Evolutionary conservation across 805 yeast species (phyloP), one percentile per base, ranked within the genome.

Genomic region (Metschnikowia anglica): DNA sequence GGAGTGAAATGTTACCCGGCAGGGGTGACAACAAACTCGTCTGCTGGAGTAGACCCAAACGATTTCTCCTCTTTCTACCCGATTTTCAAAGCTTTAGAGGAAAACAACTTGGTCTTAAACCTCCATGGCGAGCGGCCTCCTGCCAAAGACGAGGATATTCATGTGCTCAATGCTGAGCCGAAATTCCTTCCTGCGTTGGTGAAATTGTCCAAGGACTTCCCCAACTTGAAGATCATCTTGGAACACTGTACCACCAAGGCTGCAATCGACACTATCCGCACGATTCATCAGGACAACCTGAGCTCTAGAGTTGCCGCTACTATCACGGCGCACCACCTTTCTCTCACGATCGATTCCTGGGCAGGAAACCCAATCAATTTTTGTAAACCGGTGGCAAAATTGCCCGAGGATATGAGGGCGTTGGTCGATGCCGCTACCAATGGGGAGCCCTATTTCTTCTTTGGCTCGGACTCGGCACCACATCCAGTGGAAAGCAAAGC

Each of bases 1-100:
- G 99, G 99, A 43, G 88, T 93, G 53, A 93, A 93, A 64, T 89
- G 96, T 62, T 93, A 93, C 63, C 99, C 99, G 31, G 97, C 98
- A 2, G 99, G 99, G 34, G 99, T 93, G 24, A 93, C 99, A n/a
- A 93, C 99, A 29, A 93, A 93, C 68, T 88, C 97, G 8, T 65
- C 77, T 37, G 86, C 83, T 3, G 99, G 99, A 38, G 97, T 93
- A 18, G 93, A 86, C 62, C 95, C 95, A 18, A 88, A 89, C 55
- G 96, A 91, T 58, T 93, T 93, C 65, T 77, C 84, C 36, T 81
- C 76, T 5, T 93, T 90, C 57, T 93, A 89, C 62, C 96, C 97
- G 4, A 75, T 93, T 8, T 93, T 93, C 60, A 75, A 85, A 58
- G 96, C 88, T 11, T 83, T 93, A 91, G 84, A 91, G 65, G 75